These are phyloP conservation scores for Heliamphora exappendiculata DNA, from an alignment of 148 eudicot species.

Conservation along the genomic window DNA sequence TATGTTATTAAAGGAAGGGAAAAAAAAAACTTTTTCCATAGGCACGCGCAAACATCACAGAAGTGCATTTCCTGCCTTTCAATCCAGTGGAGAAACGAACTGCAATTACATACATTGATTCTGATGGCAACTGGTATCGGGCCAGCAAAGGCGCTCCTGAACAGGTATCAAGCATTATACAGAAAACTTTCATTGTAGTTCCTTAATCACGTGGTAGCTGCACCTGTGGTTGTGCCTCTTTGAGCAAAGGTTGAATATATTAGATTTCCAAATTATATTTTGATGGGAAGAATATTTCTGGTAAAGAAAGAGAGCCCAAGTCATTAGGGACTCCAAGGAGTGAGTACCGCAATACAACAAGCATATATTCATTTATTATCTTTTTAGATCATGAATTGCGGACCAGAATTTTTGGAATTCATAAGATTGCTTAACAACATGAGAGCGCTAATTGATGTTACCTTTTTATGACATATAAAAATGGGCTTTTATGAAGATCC, in stretches of 20 bases:
- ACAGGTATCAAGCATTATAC: constrained; percentile 26
- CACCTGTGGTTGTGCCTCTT: neutral
- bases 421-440: neutral
- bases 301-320: neutral
- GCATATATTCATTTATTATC: neutral
- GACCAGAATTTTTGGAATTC: neutral
- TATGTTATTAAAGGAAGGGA: neutral
- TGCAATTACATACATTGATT: constrained; percentile 57
- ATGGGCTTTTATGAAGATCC: neutral
- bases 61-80: constrained; percentile 66
- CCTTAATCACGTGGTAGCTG: neutral
- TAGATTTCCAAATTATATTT: neutral
- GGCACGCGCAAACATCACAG: constrained; percentile 63
- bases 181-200: neutral
- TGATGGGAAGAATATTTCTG: neutral
- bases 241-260: neutral
- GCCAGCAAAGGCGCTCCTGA: constrained; percentile 74
- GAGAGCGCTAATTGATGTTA: neutral
- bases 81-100: constrained; percentile 71
- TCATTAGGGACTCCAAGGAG: neutral
- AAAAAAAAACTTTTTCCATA: constrained; percentile 13
- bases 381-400: neutral
- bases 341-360: no score
- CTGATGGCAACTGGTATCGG: constrained; percentile 60
- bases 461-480: neutral